Evolutionary conservation across 371 early-diverging fungal genomes (phyloP).

Genomic region (Spraguea lophii): DNA sequence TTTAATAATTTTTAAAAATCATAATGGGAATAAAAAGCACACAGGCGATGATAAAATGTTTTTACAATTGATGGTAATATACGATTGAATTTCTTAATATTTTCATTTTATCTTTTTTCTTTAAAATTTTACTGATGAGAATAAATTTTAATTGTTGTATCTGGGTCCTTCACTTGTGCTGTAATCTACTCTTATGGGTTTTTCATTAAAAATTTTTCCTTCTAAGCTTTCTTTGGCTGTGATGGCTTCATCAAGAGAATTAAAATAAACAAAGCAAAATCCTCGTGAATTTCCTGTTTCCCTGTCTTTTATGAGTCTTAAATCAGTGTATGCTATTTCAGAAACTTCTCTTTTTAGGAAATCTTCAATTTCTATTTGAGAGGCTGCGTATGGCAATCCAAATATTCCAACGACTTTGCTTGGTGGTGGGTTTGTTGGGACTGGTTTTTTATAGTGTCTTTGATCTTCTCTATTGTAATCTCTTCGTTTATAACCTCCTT

Average conservation of each 20-base stretch:
- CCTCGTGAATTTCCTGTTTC: conserved; percentile 24
- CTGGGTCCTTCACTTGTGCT: conserved; percentile 21
- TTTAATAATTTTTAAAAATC: too few species aligned
- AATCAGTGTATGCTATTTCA: conserved; percentile 16
- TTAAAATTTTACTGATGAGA: too few species aligned
- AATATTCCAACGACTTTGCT: conserved; percentile 36
- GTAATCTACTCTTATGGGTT: conserved; percentile 32
- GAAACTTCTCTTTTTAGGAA: conserved; percentile 30
- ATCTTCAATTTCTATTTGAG: conserved; percentile 29
- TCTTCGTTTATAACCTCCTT: neutral
- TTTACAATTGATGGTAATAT: too few species aligned
- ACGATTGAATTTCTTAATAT: too few species aligned
- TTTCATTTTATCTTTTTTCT: too few species aligned
- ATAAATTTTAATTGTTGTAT: neutral
- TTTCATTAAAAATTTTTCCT: conserved; percentile 27
- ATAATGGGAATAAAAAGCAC: too few species aligned
- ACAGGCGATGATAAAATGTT: too few species aligned
- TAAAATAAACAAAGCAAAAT: conserved; percentile 42
- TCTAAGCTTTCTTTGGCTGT: conserved; percentile 28
- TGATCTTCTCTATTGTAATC: neutral
- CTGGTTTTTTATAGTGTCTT: too few species aligned
- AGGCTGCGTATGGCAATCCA: conserved; percentile 24
- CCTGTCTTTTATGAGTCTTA: conserved; percentile 28
- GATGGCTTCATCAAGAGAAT: conserved; percentile 35
- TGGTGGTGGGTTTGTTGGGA: conserved; percentile 16